Evolutionary conservation across 2,329 filamentous ascomycete genomes (phyloP), one percentile per base, ranked within the genome.

Genomic region (Colletotrichum tropicicola): DNA sequence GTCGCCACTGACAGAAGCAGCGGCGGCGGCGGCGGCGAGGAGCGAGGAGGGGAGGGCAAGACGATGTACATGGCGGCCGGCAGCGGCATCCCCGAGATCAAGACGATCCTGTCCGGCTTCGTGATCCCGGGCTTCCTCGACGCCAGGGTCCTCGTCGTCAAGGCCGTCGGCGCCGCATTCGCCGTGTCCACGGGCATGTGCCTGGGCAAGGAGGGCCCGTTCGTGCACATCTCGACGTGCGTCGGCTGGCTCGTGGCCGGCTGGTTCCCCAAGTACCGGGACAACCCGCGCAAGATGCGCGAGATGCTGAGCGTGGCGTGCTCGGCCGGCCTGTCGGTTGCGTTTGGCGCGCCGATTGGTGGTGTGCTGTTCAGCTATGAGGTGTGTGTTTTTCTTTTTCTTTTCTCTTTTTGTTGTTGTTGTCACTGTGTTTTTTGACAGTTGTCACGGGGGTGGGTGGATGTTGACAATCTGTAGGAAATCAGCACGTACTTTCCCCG

Each of bases 331-430:
- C 73, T 89, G 49, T 85, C 83, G 17, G 87, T 89, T 0, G 87
- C 87, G 0, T 89, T 89, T 68, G 87, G 87, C 6, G 87, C 87
- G 19, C 87, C 87, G 0, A 88, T 89, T 54, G 87, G 87, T 1
- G 86, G 86, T 8, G 86, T 89, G 0, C 75, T 89, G 4, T 89
- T 89, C 72, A 84, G 82, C 45, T 88, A 88, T 59, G 84, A 86
- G 71, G 43, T 62, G 73, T 8, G 39, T 75, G 51, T 28, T 30
- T 44, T 8, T 12, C 30, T 39, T 43, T 8, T 3, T 32, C 17
- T 17, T 37, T 6, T 35, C 19, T 51, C 27, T 25, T 15, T 37
- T 19, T 35, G n/a, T n/a, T 19, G 6, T 27, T 6, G 15, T 12
- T 9, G 3, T 19, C 15, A 35, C 4, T 21, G n/a, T 17, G 9